Evolutionary conservation across 116 monocot species (phyloP).

Genomic region (Dioscorea cayenensis): DNA sequence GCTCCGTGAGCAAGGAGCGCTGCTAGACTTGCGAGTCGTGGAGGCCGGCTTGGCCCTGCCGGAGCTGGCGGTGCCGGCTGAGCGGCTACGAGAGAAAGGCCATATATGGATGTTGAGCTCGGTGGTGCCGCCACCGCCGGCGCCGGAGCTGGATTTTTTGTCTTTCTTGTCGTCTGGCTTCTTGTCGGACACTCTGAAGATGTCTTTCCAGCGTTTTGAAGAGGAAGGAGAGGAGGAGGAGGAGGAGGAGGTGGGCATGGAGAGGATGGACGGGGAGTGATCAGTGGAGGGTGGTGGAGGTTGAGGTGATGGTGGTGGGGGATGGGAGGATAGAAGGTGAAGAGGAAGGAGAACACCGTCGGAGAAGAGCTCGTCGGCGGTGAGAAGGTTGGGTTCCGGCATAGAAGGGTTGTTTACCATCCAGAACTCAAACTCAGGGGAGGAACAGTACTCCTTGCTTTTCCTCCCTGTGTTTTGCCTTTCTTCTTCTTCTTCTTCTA

Average conservation of each 20-base stretch:
- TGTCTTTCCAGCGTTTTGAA: slow-evolving; percentile 64
- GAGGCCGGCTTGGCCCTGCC: background rate
- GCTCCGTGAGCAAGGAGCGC: slow-evolving; percentile 93
- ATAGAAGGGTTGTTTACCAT: slow-evolving; percentile 22
- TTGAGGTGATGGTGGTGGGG: background rate
- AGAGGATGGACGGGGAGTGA: background rate
- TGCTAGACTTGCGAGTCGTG: slow-evolving; percentile 45
- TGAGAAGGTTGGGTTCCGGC: slow-evolving; percentile 22
- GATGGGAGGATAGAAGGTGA: slow-evolving; percentile 23
- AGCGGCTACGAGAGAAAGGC: slow-evolving; percentile 88
- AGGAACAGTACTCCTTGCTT: slow-evolving; percentile 17
- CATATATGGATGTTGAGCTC: slow-evolving; percentile 87
- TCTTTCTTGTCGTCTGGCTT: slow-evolving; percentile 16
- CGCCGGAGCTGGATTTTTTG: slow-evolving; percentile 2
- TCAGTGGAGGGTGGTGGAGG: background rate
- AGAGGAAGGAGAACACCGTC: slow-evolving; percentile 73
- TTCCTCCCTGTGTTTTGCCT: too few species aligned
- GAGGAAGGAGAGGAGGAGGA: slow-evolving; percentile 7
- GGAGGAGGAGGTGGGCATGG: background rate
- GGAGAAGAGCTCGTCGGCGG: slow-evolving; percentile 71
- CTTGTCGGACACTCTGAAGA: slow-evolving; percentile 36
- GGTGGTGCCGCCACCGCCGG: slow-evolving; percentile 17
- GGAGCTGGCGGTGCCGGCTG: slow-evolving; percentile 36
- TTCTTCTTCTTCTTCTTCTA: too few species aligned
- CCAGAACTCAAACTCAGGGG: slow-evolving; percentile 86